Conservation (phyloP, 129 eudicot species). For the Pulicaria dysenterica region DNA sequence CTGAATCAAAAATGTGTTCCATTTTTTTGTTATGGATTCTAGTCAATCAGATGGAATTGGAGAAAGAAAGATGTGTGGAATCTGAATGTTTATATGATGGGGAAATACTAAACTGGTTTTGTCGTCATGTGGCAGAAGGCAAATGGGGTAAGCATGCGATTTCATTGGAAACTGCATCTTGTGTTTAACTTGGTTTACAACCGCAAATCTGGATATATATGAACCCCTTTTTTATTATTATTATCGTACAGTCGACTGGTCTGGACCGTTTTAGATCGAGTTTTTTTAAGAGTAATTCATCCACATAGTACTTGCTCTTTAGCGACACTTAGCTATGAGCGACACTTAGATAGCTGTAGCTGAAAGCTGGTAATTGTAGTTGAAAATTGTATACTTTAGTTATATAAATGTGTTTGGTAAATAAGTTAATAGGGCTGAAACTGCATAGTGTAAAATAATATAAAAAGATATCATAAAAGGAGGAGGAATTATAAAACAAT, state of each 20-base stretch:
- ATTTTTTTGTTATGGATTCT: conserved; percentile 17
- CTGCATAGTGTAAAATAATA: too few relatives aligned
- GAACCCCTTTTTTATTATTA: conserved; percentile 2
- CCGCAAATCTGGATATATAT: conserved; percentile 12
- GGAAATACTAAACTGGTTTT: conserved; percentile 55
- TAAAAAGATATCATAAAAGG: too few relatives aligned
- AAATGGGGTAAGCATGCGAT: conserved; percentile 40
- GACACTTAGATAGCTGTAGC: too few relatives aligned
- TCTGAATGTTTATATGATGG: conserved; percentile 41
- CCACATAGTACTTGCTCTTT: too few relatives aligned
- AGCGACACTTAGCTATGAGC: too few relatives aligned
- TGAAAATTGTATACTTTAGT: too few relatives aligned
- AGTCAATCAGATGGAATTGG: conserved; percentile 6
- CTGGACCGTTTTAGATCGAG: too few relatives aligned
- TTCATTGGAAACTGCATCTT: conserved; percentile 52
- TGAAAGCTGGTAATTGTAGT: too few relatives aligned
- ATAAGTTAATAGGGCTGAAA: too few relatives aligned
- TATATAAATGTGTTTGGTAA: too few relatives aligned
- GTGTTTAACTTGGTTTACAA: conserved; percentile 30
- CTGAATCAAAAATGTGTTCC: conserved; percentile 49
- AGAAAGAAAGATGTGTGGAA: conserved; percentile 34
- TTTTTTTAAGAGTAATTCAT: too few relatives aligned
- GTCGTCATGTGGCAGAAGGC: conserved; percentile 43
- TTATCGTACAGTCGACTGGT: neutral
- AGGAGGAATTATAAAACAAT: too few relatives aligned